Conservation (phyloP, 2,329 filamentous ascomycete genomes). For the Cytospora piceae region DNA sequence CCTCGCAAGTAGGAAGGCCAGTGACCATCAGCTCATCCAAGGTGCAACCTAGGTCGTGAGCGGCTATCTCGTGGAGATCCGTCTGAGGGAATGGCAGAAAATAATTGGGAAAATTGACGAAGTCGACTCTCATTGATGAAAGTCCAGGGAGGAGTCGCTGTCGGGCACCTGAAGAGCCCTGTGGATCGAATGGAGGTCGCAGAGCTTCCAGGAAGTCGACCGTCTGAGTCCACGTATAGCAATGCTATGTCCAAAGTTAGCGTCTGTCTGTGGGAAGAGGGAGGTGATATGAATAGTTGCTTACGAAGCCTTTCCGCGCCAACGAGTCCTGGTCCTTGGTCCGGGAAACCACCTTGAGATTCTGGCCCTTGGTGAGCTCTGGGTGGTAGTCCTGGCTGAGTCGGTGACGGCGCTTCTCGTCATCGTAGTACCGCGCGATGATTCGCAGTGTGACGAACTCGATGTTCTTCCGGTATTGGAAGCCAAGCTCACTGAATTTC, state of each 20-base stretch:
- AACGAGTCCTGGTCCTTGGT: constrained; percentile 48
- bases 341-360: constrained; percentile 48
- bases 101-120: constrained; percentile 57
- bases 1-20: constrained; percentile 54
- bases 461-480: constrained; percentile 48
- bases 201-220: constrained; percentile 56
- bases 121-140: constrained; percentile 53
- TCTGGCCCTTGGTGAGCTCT: constrained; percentile 46
- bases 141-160: constrained; percentile 54
- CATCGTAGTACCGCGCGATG: constrained; percentile 60
- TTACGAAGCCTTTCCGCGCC: constrained; percentile 51
- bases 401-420: constrained; percentile 48
- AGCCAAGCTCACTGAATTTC: constrained; percentile 52
- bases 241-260: constrained; percentile 39
- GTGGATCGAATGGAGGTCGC: constrained; percentile 54
- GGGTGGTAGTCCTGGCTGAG: constrained; percentile 49
- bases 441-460: constrained; percentile 54
- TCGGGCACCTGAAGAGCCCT: constrained; percentile 38
- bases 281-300: background rate
- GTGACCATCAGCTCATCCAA: constrained; percentile 58
- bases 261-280: background rate
- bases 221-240: constrained; percentile 59
- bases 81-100: constrained; percentile 50
- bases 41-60: constrained; percentile 57
- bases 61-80: constrained; percentile 56